Evolutionary conservation across 345 rosid species (phyloP).

Genomic region (Turnera subulata): DNA sequence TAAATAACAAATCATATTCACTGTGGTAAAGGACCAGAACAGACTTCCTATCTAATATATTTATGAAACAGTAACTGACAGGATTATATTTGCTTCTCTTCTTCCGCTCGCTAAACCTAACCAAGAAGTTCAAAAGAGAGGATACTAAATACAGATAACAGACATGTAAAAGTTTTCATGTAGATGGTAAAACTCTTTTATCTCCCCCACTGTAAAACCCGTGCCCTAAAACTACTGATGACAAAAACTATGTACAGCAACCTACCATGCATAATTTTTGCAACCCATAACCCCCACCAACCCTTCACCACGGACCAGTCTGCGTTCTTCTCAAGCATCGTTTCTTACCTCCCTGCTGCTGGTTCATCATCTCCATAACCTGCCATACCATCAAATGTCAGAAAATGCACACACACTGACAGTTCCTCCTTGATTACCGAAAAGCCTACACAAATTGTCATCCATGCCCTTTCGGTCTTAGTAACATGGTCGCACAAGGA

Average conservation of each 20-base stretch:
- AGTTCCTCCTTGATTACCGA: too few species aligned
- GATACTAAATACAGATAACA: slow-evolving; percentile 6
- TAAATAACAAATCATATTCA: not conserved
- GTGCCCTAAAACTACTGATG: slow-evolving; percentile 10
- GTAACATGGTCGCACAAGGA: too few species aligned
- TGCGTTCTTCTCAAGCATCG: slow-evolving; percentile 75
- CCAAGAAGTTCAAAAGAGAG: slow-evolving; percentile 7
- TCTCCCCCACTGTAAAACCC: slow-evolving; percentile 10
- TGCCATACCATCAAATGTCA: slow-evolving; percentile 15
- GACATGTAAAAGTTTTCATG: slow-evolving; percentile 12
- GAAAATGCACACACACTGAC: too few species aligned
- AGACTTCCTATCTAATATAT: too few species aligned
- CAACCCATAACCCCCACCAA: slow-evolving; percentile 18
- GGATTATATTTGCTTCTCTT: slow-evolving; percentile 10
- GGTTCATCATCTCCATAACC: slow-evolving; percentile 62
- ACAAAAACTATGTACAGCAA: slow-evolving; percentile 43
- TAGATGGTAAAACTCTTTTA: slow-evolving; percentile 9
- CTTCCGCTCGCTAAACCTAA: slow-evolving; percentile 3
- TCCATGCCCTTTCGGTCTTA: too few species aligned
- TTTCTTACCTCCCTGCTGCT: slow-evolving; percentile 50
- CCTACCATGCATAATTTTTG: slow-evolving; percentile 23
- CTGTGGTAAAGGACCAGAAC: not conserved
- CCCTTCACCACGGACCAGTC: slow-evolving; percentile 82
- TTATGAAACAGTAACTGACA: too few species aligned
- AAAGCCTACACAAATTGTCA: too few species aligned